A percentile compares a stretch with the other conserved stretches of the same genome.
These are phyloP conservation scores for Gossypium sturtianum DNA, from an alignment of 345 rosid species.

Conservation along the genomic window DNA sequence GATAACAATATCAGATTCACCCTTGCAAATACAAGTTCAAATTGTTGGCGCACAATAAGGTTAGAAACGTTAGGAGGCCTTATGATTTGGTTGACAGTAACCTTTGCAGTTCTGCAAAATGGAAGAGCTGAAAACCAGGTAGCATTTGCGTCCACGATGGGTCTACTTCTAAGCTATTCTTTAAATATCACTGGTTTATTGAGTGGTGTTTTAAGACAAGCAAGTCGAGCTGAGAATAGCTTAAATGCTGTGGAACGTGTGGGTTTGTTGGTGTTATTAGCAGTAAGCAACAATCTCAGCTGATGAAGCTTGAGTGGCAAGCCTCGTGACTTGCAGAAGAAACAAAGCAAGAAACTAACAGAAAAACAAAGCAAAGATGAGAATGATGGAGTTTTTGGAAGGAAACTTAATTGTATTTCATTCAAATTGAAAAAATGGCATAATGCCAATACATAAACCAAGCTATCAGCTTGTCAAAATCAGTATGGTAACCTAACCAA, in stretches of 20 bases:
- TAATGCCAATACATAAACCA: too few relatives aligned
- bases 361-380: too few relatives aligned
- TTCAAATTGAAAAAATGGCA: too few relatives aligned
- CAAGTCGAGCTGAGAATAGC: slow-evolving; percentile 91
- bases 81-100: slow-evolving; percentile 90
- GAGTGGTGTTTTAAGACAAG: slow-evolving; percentile 78
- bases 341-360: too few relatives aligned
- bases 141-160: slow-evolving; percentile 81
- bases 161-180: slow-evolving; percentile 86
- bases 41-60: slow-evolving; percentile 84
- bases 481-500: too few relatives aligned
- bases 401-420: too few relatives aligned
- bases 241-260: slow-evolving; percentile 92
- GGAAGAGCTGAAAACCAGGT: slow-evolving; percentile 58
- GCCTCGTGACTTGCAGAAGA: too few relatives aligned
- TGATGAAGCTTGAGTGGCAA: too few relatives aligned
- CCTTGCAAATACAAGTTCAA: slow-evolving; percentile 68
- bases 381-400: too few relatives aligned
- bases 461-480: too few relatives aligned
- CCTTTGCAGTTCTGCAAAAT: slow-evolving; percentile 78
- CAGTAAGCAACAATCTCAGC: too few relatives aligned
- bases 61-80: slow-evolving; percentile 83
- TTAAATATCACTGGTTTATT: slow-evolving; percentile 70
- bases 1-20: slow-evolving; percentile 90
- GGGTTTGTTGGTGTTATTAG: too few relatives aligned